These are phyloP conservation scores for Discostella pseudostelligera DNA, from an alignment of 108 stramenopile species.

Conservation along the genomic window DNA sequence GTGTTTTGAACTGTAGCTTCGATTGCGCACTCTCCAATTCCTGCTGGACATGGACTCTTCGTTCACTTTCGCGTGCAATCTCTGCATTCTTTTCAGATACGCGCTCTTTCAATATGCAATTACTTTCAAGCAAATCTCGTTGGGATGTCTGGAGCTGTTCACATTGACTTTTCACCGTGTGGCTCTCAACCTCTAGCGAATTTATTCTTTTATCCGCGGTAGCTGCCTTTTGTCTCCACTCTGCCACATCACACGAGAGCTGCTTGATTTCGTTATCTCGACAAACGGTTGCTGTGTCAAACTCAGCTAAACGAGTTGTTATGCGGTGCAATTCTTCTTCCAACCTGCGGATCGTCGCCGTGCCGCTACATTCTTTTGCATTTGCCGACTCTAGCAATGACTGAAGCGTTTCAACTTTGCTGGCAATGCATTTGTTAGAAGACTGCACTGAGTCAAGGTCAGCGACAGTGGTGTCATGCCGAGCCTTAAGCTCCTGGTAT, in stretches of 20 bases:
- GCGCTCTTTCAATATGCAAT: constrained; percentile 12
- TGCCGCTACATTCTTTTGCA: constrained; percentile 20
- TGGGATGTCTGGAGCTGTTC: constrained; percentile 31
- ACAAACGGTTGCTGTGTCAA: constrained; percentile 10
- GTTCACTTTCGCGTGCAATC: constrained; percentile 15
- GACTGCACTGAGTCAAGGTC: constrained; percentile 5
- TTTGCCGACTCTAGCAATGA: constrained; percentile 22
- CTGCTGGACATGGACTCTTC: constrained; percentile 20
- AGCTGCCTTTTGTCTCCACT: constrained; percentile 35
- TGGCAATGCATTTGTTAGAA: constrained; percentile 1
- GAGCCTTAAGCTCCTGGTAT: too few species aligned
- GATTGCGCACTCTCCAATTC: constrained; percentile 27
- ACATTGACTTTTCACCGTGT: constrained; percentile 14
- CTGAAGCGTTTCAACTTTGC: constrained; percentile 8
- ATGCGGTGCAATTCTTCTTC: constrained; percentile 25
- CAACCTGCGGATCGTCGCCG: constrained; percentile 7
- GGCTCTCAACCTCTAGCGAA: constrained; percentile 18
- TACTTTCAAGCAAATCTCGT: constrained; percentile 17
- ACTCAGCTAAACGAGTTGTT: constrained; percentile 26
- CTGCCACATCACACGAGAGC: constrained; percentile 21
- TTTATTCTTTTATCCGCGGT: constrained; percentile 10
- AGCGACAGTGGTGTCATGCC: not conserved
- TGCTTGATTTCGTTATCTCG: constrained; percentile 25
- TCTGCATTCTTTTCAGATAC: constrained; percentile 29
- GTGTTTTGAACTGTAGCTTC: constrained; percentile 31